A percentile compares a stretch with the other conserved stretches of the same genome.
These are phyloP conservation scores for Ogataea wickerhamii DNA, from an alignment of 805 yeast genomes.

Conservation along the genomic window DNA sequence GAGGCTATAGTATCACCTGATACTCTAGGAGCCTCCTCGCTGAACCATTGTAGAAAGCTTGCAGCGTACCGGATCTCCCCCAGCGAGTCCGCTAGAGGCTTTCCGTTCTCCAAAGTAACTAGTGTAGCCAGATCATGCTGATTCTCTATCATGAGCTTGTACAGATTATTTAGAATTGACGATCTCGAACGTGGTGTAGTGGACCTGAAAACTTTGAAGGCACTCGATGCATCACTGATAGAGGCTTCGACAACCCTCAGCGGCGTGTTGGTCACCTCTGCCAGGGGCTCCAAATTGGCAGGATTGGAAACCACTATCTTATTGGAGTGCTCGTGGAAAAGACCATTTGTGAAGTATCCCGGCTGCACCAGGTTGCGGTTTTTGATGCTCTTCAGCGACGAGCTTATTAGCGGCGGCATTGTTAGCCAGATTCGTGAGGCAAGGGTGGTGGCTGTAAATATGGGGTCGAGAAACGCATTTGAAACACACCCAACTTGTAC, in stretches of 20 bases:
- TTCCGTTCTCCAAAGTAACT: constrained; percentile 72
- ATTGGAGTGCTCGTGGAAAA: constrained; percentile 40
- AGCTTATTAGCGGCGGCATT: no score
- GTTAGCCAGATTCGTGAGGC: no score
- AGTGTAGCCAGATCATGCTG: constrained; percentile 61
- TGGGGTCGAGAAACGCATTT: no score
- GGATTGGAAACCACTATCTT: constrained; percentile 48
- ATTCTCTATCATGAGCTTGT: constrained; percentile 51
- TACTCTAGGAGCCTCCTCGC: constrained; percentile 74
- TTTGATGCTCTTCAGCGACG: constrained; percentile 22
- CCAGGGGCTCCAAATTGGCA: constrained; percentile 49
- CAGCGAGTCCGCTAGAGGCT: constrained; percentile 62
- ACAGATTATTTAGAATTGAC: constrained; percentile 47
- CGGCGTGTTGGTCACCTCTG: constrained; percentile 50
- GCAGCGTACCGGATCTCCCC: constrained; percentile 71
- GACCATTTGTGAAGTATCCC: constrained; percentile 67
- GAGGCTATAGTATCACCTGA: constrained; percentile 64
- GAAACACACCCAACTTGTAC: no score
- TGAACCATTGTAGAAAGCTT: constrained; percentile 81
- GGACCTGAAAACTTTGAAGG: constrained; percentile 47
- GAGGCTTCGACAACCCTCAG: constrained; percentile 48
- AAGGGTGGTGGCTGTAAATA: no score
- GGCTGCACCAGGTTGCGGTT: constrained; percentile 52
- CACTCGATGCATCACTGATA: constrained; percentile 46
- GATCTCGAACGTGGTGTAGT: constrained; percentile 57